Conservation (phyloP, 345 rosid species). For the Eucalyptus brandiana region DNA sequence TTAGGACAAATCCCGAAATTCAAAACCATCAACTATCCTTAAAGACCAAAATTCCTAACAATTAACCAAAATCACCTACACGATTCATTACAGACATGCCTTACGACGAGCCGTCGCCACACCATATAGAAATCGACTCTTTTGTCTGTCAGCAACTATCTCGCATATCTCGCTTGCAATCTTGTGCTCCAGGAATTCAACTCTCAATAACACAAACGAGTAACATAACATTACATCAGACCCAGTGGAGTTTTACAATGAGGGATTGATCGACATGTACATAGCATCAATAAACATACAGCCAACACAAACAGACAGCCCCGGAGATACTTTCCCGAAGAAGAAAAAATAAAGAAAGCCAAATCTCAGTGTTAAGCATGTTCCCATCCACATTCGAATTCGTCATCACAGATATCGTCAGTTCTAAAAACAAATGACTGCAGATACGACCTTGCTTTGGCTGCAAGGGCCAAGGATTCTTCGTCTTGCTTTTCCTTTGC, state of each 20-base stretch:
- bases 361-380: neutral
- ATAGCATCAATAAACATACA: neutral
- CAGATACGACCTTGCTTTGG: conserved; percentile 50
- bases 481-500: conserved; percentile 80
- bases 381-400: neutral
- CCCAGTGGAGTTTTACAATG: neutral
- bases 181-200: neutral
- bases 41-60: neutral
- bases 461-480: conserved; percentile 68
- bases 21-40: neutral
- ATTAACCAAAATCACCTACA: neutral
- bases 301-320: neutral
- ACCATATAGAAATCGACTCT: neutral
- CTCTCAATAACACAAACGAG: neutral
- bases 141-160: neutral
- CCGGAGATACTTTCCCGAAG: neutral
- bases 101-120: neutral
- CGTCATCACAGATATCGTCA: neutral
- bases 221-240: neutral
- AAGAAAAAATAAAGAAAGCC: neutral
- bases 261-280: neutral
- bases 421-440: conserved; percentile 46
- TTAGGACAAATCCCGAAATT: neutral
- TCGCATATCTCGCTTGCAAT: neutral
- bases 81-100: neutral